Percentiles rank a stretch among this genome's conserved stretches.
These are phyloP conservation scores for Cyberlindnera mycetangii DNA, from an alignment of 805 yeast genomes.

Conservation along the genomic window DNA sequence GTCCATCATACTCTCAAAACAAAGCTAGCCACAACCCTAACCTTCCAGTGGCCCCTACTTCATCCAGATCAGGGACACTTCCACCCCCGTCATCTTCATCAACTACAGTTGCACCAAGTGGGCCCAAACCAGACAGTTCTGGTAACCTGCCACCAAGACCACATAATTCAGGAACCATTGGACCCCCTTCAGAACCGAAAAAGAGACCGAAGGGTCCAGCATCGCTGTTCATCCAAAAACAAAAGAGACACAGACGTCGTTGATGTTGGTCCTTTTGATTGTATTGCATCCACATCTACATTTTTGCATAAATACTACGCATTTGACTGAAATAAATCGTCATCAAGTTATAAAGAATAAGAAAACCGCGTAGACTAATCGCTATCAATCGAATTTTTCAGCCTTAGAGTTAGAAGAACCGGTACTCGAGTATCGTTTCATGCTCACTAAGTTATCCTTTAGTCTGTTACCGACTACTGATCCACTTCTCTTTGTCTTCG, in stretches of 20 bases:
- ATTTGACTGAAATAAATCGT: not conserved
- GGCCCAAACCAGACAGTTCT: slow-evolving; percentile 9
- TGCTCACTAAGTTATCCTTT: slow-evolving; percentile 13
- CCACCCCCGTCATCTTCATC: slow-evolving; percentile 8
- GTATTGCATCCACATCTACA: not conserved
- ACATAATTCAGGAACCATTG: slow-evolving; percentile 1
- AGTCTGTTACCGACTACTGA: slow-evolving; percentile 9
- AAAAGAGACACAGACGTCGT: slow-evolving; percentile 7
- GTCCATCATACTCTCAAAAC: not conserved
- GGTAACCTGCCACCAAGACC: slow-evolving; percentile 8
- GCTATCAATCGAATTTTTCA: slow-evolving; percentile 12
- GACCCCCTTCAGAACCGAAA: not conserved
- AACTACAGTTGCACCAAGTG: not conserved
- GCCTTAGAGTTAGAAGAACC: slow-evolving; percentile 2
- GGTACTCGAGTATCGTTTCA: not conserved
- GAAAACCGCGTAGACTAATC: not conserved
- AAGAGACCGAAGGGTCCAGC: slow-evolving; percentile 6
- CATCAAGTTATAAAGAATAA: not conserved
- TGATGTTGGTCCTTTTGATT: not conserved
- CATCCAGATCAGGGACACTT: slow-evolving; percentile 17
- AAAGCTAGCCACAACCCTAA: not conserved
- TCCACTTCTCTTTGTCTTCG: not conserved
- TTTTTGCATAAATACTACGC: not conserved
- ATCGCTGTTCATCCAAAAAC: slow-evolving; percentile 1
- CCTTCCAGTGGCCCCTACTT: not conserved